Percentiles rank a stretch among this genome's conserved stretches.
Evolutionary conservation across 140 eudicot genomes (phyloP).

Genomic region (Erigeron philadelphicus): DNA sequence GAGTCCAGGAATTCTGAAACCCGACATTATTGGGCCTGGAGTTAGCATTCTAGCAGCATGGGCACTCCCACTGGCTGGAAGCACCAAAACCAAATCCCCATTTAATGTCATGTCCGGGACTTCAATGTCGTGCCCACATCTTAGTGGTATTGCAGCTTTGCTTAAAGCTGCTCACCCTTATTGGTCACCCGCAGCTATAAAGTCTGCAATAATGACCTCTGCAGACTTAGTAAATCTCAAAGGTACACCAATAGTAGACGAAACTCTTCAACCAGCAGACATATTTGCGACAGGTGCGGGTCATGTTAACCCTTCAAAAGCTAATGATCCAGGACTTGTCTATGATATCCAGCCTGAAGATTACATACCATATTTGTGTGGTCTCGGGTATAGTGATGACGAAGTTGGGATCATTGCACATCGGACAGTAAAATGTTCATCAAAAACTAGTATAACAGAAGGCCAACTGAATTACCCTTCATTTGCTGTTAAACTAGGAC

Average conservation of each 20-base stretch:
- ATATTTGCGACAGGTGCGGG: slow-evolving; percentile 1
- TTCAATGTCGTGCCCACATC: slow-evolving; percentile 16
- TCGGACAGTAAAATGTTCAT: background rate
- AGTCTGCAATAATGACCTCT: slow-evolving; percentile 13
- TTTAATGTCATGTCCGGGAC: slow-evolving; percentile 6
- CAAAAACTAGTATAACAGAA: slow-evolving; percentile 3
- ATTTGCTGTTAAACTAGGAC: slow-evolving; percentile 4
- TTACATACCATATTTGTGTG: slow-evolving; percentile 12
- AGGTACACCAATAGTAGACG: slow-evolving; percentile 11
- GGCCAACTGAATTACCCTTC: slow-evolving; percentile 7
- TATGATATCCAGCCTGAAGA: slow-evolving; percentile 12
- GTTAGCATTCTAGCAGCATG: slow-evolving; percentile 9
- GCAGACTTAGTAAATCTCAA: slow-evolving; percentile 6
- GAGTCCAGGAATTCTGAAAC: slow-evolving; percentile 10
- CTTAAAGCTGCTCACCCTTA: background rate
- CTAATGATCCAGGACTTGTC: slow-evolving; percentile 13
- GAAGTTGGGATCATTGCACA: slow-evolving; percentile 17
- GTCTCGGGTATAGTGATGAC: slow-evolving; percentile 8
- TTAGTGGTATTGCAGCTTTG: slow-evolving; percentile 1
- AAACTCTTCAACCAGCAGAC: slow-evolving; percentile 4
- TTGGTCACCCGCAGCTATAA: slow-evolving; percentile 17
- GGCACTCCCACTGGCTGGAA: background rate
- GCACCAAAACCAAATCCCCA: background rate
- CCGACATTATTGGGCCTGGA: slow-evolving; percentile 13
- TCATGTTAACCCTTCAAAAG: slow-evolving; percentile 15